Conservation (phyloP, 345 rosid genomes). For the Noccaea bulbosa region DNA sequence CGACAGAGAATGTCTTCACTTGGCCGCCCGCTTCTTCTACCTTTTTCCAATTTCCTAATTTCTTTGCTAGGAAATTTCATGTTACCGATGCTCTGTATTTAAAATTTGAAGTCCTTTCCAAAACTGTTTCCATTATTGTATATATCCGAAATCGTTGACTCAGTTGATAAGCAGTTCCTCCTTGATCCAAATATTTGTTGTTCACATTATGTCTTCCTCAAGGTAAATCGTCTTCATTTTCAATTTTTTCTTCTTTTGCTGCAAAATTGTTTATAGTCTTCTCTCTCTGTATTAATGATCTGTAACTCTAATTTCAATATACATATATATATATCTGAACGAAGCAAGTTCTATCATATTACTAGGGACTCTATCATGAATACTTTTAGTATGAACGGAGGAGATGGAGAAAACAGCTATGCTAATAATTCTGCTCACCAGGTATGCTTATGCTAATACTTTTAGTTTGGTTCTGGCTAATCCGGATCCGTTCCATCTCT, state of each 20-base stretch:
- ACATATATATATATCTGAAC: background rate
- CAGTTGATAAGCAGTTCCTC: background rate
- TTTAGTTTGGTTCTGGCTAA: too few species aligned
- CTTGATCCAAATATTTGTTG: background rate
- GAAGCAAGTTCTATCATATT: background rate
- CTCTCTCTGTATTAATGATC: background rate
- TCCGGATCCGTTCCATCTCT: too few species aligned
- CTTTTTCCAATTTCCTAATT: too few species aligned
- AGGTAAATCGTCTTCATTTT: background rate
- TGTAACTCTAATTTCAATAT: background rate
- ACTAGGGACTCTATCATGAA: constrained; percentile 1
- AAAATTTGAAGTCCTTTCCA: too few species aligned
- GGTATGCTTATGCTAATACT: background rate
- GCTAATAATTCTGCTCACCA: background rate
- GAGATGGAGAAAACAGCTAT: constrained; percentile 22
- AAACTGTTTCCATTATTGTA: too few species aligned
- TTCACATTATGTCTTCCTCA: background rate
- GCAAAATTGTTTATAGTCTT: background rate
- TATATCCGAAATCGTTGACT: too few species aligned
- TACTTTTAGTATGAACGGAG: constrained; percentile 22
- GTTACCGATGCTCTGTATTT: too few species aligned
- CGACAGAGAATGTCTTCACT: too few species aligned
- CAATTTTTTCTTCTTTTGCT: too few species aligned
- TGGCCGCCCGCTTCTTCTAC: too few species aligned
- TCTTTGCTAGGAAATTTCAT: background rate